Conservation (phyloP, 2,329 filamentous ascomycete genomes). For the Curvularia sp. region DNA sequence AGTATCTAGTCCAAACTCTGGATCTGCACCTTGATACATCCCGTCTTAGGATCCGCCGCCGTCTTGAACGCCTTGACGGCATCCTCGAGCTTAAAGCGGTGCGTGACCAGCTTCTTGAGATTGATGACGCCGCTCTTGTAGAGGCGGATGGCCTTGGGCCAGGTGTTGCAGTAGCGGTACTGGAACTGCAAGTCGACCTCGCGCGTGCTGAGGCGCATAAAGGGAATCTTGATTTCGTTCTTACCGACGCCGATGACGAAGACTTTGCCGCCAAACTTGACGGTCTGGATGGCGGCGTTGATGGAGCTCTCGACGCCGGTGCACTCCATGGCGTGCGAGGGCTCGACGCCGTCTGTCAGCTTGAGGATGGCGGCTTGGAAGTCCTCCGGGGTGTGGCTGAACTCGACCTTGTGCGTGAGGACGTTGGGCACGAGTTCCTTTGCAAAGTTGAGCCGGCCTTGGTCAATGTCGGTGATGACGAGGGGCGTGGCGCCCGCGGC, state of each 20-base stretch:
- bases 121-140: constrained; percentile 85
- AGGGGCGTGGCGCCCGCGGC: constrained; percentile 90
- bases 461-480: constrained; percentile 93
- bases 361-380: constrained; percentile 72
- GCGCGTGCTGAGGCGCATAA: constrained; percentile 88
- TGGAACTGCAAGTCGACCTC: constrained; percentile 97
- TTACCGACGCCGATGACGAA: constrained; percentile 96
- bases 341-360: constrained; percentile 75
- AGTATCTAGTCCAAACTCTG: constrained; percentile 63
- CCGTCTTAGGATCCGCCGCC: constrained; percentile 84
- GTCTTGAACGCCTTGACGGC: constrained; percentile 89
- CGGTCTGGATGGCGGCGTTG: constrained; percentile 82
- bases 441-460: constrained; percentile 82
- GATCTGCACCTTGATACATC: constrained; percentile 98
- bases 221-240: constrained; percentile 94
- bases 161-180: constrained; percentile 95
- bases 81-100: constrained; percentile 83
- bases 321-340: constrained; percentile 85
- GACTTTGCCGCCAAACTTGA: constrained; percentile 95
- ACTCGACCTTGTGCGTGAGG: constrained; percentile 79
- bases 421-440: constrained; percentile 81
- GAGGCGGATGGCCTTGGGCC: constrained; percentile 90
- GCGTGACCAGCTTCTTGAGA: constrained; percentile 82
- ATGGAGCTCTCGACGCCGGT: constrained; percentile 94
- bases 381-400: constrained; percentile 69